These are phyloP conservation scores for Cadophora malorum DNA, from an alignment of 2,329 filamentous ascomycete genomes.

Conservation along the genomic window DNA sequence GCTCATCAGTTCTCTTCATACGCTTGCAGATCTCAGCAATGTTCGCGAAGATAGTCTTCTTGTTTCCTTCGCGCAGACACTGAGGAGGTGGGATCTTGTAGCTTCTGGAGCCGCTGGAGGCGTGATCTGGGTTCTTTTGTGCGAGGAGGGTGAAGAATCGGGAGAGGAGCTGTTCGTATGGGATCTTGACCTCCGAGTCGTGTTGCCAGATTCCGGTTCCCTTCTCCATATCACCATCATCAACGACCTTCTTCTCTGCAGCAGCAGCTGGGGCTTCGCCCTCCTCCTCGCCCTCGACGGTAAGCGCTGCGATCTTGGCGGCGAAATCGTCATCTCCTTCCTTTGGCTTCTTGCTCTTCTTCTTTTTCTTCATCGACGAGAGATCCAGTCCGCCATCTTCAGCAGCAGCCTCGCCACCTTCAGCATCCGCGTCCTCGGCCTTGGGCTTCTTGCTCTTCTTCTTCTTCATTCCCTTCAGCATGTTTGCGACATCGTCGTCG, in stretches of 20 bases:
- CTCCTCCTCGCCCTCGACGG: constrained; percentile 43
- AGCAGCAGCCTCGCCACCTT: constrained; percentile 60
- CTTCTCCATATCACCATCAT: constrained; percentile 46
- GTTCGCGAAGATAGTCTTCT: constrained; percentile 99
- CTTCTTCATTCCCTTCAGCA: constrained; percentile 74
- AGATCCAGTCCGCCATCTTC: constrained; percentile 56
- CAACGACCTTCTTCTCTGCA: constrained; percentile 37
- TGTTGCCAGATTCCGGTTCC: constrained; percentile 48
- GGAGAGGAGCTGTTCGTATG: constrained; percentile 82
- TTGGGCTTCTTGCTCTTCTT: constrained; percentile 88
- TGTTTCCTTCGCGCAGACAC: constrained; percentile 99
- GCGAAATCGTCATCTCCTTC: constrained; percentile 45
- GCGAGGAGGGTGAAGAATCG: constrained; percentile 96
- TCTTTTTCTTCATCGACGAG: constrained; percentile 47
- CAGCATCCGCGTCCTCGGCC: constrained; percentile 66
- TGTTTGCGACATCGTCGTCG: constrained; percentile 67
- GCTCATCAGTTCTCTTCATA: constrained; percentile 98
- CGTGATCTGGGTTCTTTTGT: constrained; percentile 95
- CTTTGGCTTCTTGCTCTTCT: constrained; percentile 47
- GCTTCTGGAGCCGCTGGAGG: constrained; percentile 85
- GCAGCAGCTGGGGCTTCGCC: constrained; percentile 34
- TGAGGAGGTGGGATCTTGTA: constrained; percentile 99
- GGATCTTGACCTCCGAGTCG: constrained; percentile 60
- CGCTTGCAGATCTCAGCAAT: constrained; percentile 98
- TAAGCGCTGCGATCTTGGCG: constrained; percentile 44